These are phyloP conservation scores for Beta corolliflora DNA, from an alignment of 179 eudicot genomes.

Conservation along the genomic window DNA sequence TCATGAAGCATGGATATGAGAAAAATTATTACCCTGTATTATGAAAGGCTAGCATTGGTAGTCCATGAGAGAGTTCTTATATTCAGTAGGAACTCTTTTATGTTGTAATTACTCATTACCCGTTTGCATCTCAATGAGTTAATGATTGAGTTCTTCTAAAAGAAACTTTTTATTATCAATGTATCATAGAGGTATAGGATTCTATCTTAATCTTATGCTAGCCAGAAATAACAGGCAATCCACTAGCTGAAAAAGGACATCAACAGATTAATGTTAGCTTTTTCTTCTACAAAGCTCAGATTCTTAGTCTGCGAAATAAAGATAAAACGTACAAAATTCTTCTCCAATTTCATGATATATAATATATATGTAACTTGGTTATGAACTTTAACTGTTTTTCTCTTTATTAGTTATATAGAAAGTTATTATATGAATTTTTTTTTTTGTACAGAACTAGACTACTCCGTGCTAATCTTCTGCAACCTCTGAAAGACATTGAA, in stretches of 20 bases:
- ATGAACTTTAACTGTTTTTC: neutral
- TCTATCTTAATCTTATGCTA: no score
- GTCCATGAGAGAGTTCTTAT: neutral
- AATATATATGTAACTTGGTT: neutral
- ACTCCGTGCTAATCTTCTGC: constrained; percentile 96
- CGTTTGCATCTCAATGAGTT: neutral
- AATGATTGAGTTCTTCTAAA: neutral
- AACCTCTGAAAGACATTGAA: constrained; percentile 92
- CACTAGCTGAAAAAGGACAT: neutral
- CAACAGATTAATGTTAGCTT: constrained; percentile 2
- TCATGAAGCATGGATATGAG: constrained; percentile 13
- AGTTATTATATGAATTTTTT: neutral
- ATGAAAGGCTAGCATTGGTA: constrained; percentile 11
- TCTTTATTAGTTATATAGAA: neutral
- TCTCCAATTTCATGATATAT: neutral
- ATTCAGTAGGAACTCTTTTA: neutral
- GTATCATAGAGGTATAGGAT: neutral
- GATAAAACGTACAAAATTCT: neutral
- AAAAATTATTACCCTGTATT: neutral
- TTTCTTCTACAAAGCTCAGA: constrained; percentile 1
- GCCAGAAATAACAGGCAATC: no score
- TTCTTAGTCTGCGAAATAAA: no score
- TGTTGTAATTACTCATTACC: neutral
- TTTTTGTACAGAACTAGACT: constrained; percentile 75
- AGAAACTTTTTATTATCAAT: neutral